Base-by-base conservation (phyloP, 495 filamentous ascomycete species). In the Penicillium coprophilum region DNA sequence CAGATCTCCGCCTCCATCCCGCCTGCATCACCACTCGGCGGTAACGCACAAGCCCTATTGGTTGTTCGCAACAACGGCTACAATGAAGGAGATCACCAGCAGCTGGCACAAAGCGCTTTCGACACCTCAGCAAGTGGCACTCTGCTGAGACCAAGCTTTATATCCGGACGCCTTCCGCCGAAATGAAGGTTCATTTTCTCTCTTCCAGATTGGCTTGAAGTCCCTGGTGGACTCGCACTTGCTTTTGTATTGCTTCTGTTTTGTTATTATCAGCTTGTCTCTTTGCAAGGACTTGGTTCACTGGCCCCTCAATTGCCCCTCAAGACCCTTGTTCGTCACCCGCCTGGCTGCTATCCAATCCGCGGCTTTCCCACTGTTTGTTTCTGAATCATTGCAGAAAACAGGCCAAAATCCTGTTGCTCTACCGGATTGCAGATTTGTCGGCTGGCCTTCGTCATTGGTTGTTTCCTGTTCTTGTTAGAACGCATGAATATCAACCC, bases 141-240 rank as follows among this genome's bases (percentile, higher is more conserved):
- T 45, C 48, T 39, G 23, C 15, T 38, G 21, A 41, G 38, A 51
- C 50, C 53, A 64, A 62, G 58, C 58, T 66, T 68, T 63, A 68
- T 68, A 68, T 65, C 59, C 41, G 50, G 31, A 47, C 62, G 62
- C 65, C 62, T 61, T 56, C 59, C 61, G 63, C 44, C 38, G 43
- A 34, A 30, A 52, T 52, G 40, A 47, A 46, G 28, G 32, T 44
- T 19, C 8, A 44, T 23, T 24, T 41, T 47, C 31, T 40, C 7
- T 19, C 23, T 52, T 39, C 40, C 43, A 23, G 40, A 34, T 28
- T 36, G 10, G 10, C 36, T 24, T 17, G 15, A 27, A 20, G 43
- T 32, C 39, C 45, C 30, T 49, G 44, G 43, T 20, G 43, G 44
- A 39, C 43, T 45, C 47, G 10, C 7, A 15, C 7, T 56, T 53